Base-by-base conservation (phyloP, 345 rosid species). In the Gossypium stocksii region DNA sequence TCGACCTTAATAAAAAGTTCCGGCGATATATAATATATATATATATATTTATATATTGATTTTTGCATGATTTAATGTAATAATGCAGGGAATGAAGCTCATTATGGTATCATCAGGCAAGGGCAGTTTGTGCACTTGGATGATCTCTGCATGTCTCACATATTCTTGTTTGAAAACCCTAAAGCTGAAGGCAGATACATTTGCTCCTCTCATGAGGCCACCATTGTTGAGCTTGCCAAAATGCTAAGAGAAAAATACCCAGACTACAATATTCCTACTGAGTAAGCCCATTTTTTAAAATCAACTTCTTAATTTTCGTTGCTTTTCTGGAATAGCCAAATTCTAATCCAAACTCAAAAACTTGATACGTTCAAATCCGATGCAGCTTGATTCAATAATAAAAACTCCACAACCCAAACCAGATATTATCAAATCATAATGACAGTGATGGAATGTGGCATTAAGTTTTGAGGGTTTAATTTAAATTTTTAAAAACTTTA, bases 81-180 rank as follows among this genome's bases (percentile, higher is more conserved):
- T 43, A 22, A 10, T 68, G 52, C 81, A 94, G 98, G 99, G 62
- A 91, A 88, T 60, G 92, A 91, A 79, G 78, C 84, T 56, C 99
- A 95, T 67, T 95, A 95, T 73, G 61, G 81, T 1, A 95, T 95
- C 58, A 82, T 93, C 77, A 89, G 79, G 83, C 94, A 91, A 77
- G 94, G 98, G 29, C 90, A 95, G 19, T 95, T 80, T 56, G 92
- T 93, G 52, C 98, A 95, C 71, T 79, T 93, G 79, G 98, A 93
- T 70, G 99, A 95, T 74, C 88, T 93, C n/a, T 90, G 97, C 85
- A 86, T 74, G 48, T 76, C 94, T 29, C 99, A 95, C 73, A 88
- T 93, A 64, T 91, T 80, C 82, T 67, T 91, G 78, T 93, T 60
- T 57, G 94, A 95, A 84, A 57, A 90, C 69, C 91, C 87, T 5